Base-by-base conservation (phyloP, 371 early-diverging fungal species). In the Amoeboaphelidium protococcarum region DNA sequence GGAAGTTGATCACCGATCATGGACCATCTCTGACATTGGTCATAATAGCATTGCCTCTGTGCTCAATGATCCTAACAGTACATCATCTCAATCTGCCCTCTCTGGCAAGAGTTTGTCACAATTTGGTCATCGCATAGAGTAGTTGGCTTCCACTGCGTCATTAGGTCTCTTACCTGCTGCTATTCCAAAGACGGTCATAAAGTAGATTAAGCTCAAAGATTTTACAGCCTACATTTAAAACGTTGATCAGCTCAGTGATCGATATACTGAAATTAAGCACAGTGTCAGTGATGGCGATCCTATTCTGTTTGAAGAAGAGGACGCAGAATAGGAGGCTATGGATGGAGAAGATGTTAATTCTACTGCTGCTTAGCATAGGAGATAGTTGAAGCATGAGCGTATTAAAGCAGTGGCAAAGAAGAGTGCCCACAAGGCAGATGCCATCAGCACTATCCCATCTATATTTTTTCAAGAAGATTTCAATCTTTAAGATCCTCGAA, bases 391-490 rank as follows among this genome's bases (percentile, higher is more conserved):
- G 10, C 16, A 10, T 31, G 37, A 10, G 37, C 37, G 10, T 31
- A 31, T 16, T 31, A 31, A 6, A 31, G 16, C 37, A 31, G 37
- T 16, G 16, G 10, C 16, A 10, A 10, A 6, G 37, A 31, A 6
- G 37, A 31, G 37, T 31, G 6, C 37, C 6, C 37, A 31, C 37
- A 31, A 31, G 37, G 10, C 6, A 16, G 16, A 31, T 16, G 24
- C 58, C 48, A 61, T 87, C 2, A 74, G 72, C 49, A 76, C 73
- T 2, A 77, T 92, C 0, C 92, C 92, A 3, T 46, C 70, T 2
- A 68, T 90, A 45, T 92, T 85, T 61, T 80, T 88, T 44, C 72
- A 79, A 21, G 65, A 73, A 12, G 67, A 69, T 27, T 92, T 92
- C 50, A 73, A 74, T 26, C 70, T 92, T 12, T 75, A 79, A 54